Evolutionary conservation across 2,329 filamentous ascomycete genomes (phyloP), one percentile per base, ranked within the genome.

Genomic region (Colletotrichum sp.): DNA sequence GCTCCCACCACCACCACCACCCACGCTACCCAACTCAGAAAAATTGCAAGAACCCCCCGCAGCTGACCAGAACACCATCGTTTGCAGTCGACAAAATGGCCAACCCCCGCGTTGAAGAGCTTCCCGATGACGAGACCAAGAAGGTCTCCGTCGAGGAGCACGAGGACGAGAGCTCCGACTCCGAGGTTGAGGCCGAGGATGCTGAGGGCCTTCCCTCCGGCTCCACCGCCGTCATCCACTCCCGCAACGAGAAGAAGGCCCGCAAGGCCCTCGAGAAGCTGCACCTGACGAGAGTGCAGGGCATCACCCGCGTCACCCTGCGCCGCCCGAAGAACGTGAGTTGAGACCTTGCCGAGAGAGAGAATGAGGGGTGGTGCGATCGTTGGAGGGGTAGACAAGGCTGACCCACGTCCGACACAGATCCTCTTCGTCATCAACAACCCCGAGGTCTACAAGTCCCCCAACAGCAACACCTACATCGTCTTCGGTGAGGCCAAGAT

Each of bases 401-500:
- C 79, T 79, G 66, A 81, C 77, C 34, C 57, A 52, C n/a, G 74
- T 71, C 19, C 39, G 8, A 64, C 77, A 80, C 82, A 98, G 96
- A 98, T 99, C 84, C 95, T 99, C 84, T 99, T 99, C 88, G 98
- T 99, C 85, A 98, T 99, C 91, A 98, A 98, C 94, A 95, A 96
- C 90, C 97, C 97, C 82, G 97, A 99, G 88, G 97, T 99, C 87
- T 99, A 98, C 94, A 98, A 98, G 91, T 98, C 96, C 77, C 96
- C 97, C 82, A 95, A 95, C 89, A 98, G 95, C 94, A 98, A 98
- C 93, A 98, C 96, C 86, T 99, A 96, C 93, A 99, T 99, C 89
- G 98, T 98, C 88, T 99, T 99, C 86, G 97, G 97, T 87, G 98
- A 99, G 92, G 97, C 98, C 85, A 99, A 99, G 95, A 98, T 99